Base-by-base conservation (phyloP, 352 stramenopile species). In the Phytophthora palmivora region DNA sequence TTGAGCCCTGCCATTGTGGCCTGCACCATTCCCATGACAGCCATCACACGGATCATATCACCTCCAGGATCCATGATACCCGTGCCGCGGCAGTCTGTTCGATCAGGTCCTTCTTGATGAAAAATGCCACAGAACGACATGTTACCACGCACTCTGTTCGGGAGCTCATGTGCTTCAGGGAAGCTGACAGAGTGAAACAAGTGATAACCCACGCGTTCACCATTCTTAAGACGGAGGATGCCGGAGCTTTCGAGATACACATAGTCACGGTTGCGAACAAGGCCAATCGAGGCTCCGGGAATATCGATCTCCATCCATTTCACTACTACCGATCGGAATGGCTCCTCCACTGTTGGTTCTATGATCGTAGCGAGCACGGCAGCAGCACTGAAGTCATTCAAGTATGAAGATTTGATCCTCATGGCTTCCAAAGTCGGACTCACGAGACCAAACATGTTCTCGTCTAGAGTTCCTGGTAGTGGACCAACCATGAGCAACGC, bases 181-280 rank as follows among this genome's bases (percentile, higher is more conserved):
- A 72, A 68, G 21, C 62, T 66, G 43, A 78, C 60, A 2, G 70
- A 74, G 36, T 76, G 68, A 16, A 73, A 18, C 59, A 85, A 52
- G 51, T 85, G 76, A 49, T 69, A 85, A 5, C 76, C 76, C 0
- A 85, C 33, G 1, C 74, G 59, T 22, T 80, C 76, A 5, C 70
- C 73, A 6, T 26, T 67, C n/a, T n/a, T n/a, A n/a, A n/a, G n/a
- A n/a, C n/a, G n/a, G n/a, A n/a, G n/a, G n/a, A n/a, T n/a, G n/a
- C n/a, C n/a, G n/a, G n/a, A n/a, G n/a, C n/a, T n/a, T n/a, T n/a
- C n/a, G n/a, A n/a, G n/a, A n/a, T 78, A 79, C 15, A 86, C 44
- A 30, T 71, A 78, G 49, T 86, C 77, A 9, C 77, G 71, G 48
- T 79, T 74, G 49, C 79, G 76, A 15, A 83, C 62, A n/a, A 84